These are phyloP conservation scores for Strobilomyces echinocephalus DNA, from an alignment of 768 basidiomycete species.

Conservation along the genomic window DNA sequence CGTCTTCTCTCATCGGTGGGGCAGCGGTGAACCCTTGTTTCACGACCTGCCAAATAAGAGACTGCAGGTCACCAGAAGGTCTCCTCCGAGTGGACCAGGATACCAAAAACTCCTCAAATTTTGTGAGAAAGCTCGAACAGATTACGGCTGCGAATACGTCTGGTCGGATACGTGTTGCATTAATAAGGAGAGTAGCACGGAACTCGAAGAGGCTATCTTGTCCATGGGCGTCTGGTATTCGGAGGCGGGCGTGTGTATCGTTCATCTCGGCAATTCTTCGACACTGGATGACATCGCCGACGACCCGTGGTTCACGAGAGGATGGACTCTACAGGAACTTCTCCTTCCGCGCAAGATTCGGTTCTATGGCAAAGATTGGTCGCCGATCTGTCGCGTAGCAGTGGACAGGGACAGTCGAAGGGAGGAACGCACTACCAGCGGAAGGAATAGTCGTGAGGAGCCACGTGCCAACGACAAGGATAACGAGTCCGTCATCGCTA, in stretches of 20 bases:
- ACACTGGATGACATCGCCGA: constrained; percentile 19
- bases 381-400: constrained; percentile 14
- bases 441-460: constrained; percentile 9
- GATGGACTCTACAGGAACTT: constrained; percentile 24
- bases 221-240: constrained; percentile 25
- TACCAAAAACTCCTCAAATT: constrained; percentile 26
- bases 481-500: constrained; percentile 12
- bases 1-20: constrained; percentile 28
- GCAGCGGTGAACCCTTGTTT: constrained; percentile 17
- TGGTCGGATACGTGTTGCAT: constrained; percentile 29
- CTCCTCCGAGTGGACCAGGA: constrained; percentile 17
- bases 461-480: constrained; percentile 23
- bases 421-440: constrained; percentile 6
- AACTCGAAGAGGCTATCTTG: constrained; percentile 26
- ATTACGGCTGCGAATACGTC: constrained; percentile 25
- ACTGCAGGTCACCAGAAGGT: constrained; percentile 8
- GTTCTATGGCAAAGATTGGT: constrained; percentile 24
- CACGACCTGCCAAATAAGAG: constrained; percentile 20
- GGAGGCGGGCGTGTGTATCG: constrained; percentile 21
- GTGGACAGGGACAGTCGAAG: constrained; percentile 18
- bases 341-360: constrained; percentile 21
- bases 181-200: constrained; percentile 24
- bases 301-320: constrained; percentile 23
- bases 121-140: constrained; percentile 23
- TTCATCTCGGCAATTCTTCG: constrained; percentile 19